Evolutionary conservation across 2,329 filamentous ascomycete genomes (phyloP), one percentile per base, ranked within the genome.

Genomic region (Fusarium sp.): DNA sequence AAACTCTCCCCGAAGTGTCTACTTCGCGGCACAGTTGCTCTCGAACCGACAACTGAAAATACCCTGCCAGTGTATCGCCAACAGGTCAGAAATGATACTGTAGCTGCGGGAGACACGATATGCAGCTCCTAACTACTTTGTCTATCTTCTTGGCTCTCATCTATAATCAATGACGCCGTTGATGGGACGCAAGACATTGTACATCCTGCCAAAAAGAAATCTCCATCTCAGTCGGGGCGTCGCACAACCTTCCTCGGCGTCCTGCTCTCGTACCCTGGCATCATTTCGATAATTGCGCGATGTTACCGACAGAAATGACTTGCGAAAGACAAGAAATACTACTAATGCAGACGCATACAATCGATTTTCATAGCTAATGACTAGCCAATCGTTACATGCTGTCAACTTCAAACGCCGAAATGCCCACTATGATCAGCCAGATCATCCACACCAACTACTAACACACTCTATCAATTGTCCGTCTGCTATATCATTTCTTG

Each of bases 391-490:
- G 56, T 47, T 38, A 49, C 29, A 57, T 51, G 44, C 30, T 52
- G 29, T 47, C 30, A 62, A 66, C 43, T 46, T 49, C 58, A 61
- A 59, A 69, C 63, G 52, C 55, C 43, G 15, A 46, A 45, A 59
- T 58, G 56, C 32, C 49, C 68, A 69, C 52, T 49, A 55, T 41
- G 55, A 70, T 59, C 54, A 58, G 62, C 30, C 30, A 29, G 49
- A 57, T 54, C 70, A 68, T 34, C 44, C 71, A 70, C 68, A 72
- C 70, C 66, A 70, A 70, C 49, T 62, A 57, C 27, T 27, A 27
- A 27, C 54, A 57, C 53, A 51, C 41, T 64, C 58, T 65, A 68
- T 73, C 72, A 64, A 44, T 62, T 63, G 74, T 70, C 69, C 70
- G 65, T 59, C 58, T 66, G 54, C 51, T 60, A 51, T 58, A 70